Evolutionary conservation across 257 asterid genomes (phyloP).

Genomic region (Plectranthus barbatus): DNA sequence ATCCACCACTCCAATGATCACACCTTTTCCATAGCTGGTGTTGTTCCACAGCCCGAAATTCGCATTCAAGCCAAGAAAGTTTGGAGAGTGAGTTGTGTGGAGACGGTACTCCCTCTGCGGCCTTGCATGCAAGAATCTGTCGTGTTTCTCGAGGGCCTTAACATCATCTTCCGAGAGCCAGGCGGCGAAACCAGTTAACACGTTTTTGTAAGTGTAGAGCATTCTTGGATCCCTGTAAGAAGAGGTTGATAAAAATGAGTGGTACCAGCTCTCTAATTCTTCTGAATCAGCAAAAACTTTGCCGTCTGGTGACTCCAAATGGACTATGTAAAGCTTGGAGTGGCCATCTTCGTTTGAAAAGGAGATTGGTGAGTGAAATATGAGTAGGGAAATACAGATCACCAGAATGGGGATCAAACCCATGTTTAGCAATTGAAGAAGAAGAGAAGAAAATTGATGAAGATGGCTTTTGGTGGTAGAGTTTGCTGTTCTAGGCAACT

Average conservation of each 20-base stretch:
- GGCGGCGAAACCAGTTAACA: constrained; percentile 41
- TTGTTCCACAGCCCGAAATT: constrained; percentile 12
- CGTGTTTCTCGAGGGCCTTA: constrained; percentile 13
- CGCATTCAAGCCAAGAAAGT: constrained; percentile 34
- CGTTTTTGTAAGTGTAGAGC: constrained; percentile 28
- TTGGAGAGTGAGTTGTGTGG: constrained; percentile 43
- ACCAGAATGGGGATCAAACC: neutral
- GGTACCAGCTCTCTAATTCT: constrained; percentile 24
- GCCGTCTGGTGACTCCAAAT: constrained; percentile 4
- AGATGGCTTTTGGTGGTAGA: too few species aligned
- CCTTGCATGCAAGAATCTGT: constrained; percentile 25
- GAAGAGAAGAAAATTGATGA: neutral
- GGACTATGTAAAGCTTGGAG: constrained; percentile 30
- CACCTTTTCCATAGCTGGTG: constrained; percentile 15
- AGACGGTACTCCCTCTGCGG: constrained; percentile 17
- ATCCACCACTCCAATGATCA: constrained; percentile 20
- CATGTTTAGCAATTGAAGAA: neutral
- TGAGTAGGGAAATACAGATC: neutral
- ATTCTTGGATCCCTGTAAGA: constrained; percentile 7
- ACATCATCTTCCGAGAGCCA: constrained; percentile 21
- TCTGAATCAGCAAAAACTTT: neutral
- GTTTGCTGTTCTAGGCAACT: neutral
- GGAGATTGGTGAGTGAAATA: neutral
- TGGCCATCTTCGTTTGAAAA: neutral
- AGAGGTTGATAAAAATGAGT: constrained; percentile 19